Conservation (phyloP, 257 asterid species). For the Solanum gandarillasii region DNA sequence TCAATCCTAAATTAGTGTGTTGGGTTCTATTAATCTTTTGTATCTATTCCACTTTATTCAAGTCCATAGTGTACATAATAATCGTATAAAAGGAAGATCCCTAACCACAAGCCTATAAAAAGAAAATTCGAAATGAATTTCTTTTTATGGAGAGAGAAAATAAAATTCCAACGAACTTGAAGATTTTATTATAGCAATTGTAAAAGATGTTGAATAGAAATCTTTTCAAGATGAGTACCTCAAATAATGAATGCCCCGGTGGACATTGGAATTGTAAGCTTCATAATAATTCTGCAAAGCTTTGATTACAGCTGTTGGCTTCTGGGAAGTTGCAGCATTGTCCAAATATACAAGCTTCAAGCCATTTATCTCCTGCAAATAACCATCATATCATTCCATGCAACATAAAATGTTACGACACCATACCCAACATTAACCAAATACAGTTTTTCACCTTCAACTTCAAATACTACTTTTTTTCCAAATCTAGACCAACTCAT, state of each 20-base stretch:
- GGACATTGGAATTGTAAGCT: conserved; percentile 80
- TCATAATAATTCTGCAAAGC: conserved; percentile 69
- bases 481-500: neutral
- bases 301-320: conserved; percentile 65
- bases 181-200: neutral
- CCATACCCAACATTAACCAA: neutral
- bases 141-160: neutral
- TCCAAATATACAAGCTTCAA: conserved; percentile 87
- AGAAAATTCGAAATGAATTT: neutral
- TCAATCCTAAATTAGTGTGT: neutral
- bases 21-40: neutral
- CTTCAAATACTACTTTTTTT: neutral
- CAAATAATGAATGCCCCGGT: conserved; percentile 86
- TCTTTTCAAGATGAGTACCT: conserved; percentile 31
- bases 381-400: neutral
- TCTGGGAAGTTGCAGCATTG: conserved; percentile 99
- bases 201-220: neutral
- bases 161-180: neutral
- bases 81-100: neutral
- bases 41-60: neutral
- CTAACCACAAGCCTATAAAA: neutral
- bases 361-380: conserved; percentile 76
- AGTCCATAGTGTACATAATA: neutral
- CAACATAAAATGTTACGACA: neutral
- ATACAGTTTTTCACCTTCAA: neutral